Evolutionary conservation across 805 yeast species (phyloP).

Genomic region (Teunomyces pallodes): DNA sequence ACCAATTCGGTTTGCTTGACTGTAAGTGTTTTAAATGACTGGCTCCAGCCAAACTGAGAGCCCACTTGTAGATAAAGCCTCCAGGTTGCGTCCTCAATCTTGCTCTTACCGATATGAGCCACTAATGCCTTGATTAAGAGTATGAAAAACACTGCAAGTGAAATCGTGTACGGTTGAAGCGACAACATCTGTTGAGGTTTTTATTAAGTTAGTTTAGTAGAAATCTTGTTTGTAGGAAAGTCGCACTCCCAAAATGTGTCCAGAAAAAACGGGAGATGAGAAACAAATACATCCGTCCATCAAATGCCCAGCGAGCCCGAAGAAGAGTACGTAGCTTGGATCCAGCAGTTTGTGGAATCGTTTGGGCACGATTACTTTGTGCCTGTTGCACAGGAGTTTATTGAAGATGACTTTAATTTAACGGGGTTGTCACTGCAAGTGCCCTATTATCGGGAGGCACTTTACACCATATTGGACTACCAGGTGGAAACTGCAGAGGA

Average conservation of each 20-base stretch:
- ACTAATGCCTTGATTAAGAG: conserved; percentile 38
- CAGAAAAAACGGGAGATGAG: background rate
- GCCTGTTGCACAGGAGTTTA: conserved; percentile 86
- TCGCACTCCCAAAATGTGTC: background rate
- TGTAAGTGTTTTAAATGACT: conserved; percentile 19
- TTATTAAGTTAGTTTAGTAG: background rate
- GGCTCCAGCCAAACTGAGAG: conserved; percentile 31
- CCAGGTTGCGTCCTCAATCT: conserved; percentile 39
- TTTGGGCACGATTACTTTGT: conserved; percentile 90
- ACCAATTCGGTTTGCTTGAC: conserved; percentile 43
- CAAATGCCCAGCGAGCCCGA: conserved; percentile 42
- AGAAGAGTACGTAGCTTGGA: conserved; percentile 74
- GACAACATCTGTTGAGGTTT: conserved; percentile 20
- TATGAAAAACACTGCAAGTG: conserved; percentile 31
- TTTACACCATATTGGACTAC: conserved; percentile 85
- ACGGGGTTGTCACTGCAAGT: conserved; percentile 85
- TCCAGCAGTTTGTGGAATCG: conserved; percentile 70
- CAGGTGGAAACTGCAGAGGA: conserved; percentile 54
- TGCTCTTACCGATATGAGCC: conserved; percentile 31
- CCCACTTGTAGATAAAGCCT: conserved; percentile 29
- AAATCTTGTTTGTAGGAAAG: background rate
- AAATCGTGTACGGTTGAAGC: conserved; percentile 31
- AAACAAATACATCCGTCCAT: background rate
- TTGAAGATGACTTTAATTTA: conserved; percentile 94
- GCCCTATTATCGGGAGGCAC: conserved; percentile 87